phyloP scores from a whole-genome alignment of 2,329 filamentous ascomycete genomes.

The Ophiocordyceps robertsii region DNA sequence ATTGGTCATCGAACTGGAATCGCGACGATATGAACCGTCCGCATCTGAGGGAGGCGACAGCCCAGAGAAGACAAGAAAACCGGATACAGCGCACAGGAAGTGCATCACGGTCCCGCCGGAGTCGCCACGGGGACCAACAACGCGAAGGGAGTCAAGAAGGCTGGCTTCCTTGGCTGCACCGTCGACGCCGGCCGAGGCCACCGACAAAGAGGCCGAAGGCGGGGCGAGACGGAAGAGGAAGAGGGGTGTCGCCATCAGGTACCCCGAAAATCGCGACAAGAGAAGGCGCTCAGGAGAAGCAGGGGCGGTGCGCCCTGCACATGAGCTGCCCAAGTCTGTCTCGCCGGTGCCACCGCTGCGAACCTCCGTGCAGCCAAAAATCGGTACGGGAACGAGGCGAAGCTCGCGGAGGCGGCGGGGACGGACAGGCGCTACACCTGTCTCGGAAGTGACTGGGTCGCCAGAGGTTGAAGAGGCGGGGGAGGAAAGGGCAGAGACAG shows the following conservation, averaged over 20 bases:
- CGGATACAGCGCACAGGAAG: constrained; percentile 1
- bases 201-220: constrained; percentile 1
- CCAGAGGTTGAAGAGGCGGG: constrained; percentile 4
- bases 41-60: constrained; percentile 6
- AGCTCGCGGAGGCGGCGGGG: constrained; percentile 7
- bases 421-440: not conserved
- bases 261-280: constrained; percentile 13
- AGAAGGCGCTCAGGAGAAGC: constrained; percentile 12
- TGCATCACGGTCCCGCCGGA: constrained; percentile 1
- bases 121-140: constrained; percentile 6
- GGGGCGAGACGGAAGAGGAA: constrained; percentile 16
- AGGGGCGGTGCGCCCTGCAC: constrained; percentile 5
- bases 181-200: constrained; percentile 9
- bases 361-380: no score
- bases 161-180: constrained; percentile 8
- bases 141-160: constrained; percentile 2
- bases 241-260: constrained; percentile 6
- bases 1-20: constrained; percentile 36
- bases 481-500: constrained; percentile 1
- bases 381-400: constrained; percentile 7
- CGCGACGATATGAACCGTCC: constrained; percentile 17
- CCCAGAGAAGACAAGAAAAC: constrained; percentile 6
- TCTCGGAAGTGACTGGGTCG: not conserved
- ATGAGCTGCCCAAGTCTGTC: constrained; percentile 1
- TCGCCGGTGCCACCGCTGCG: not conserved